These are phyloP conservation scores for Mycosphaerella sp. DNA, from an alignment of 2,329 filamentous ascomycete genomes.

Conservation along the genomic window DNA sequence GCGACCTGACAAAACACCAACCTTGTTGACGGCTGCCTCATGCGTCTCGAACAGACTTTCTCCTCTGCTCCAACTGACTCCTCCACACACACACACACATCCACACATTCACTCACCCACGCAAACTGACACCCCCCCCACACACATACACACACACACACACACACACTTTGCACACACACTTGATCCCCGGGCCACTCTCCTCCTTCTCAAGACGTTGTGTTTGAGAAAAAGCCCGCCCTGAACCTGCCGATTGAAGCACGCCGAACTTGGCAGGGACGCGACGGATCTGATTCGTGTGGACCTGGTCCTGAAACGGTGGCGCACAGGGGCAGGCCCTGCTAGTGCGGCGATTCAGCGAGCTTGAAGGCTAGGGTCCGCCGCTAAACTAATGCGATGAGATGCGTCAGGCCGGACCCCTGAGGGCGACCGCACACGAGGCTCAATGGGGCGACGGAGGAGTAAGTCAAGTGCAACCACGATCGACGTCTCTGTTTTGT, in stretches of 20 bases:
- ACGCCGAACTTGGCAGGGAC: slow-evolving; percentile 4
- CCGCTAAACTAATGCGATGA: background rate
- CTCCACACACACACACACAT: too few species aligned
- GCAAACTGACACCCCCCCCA: too few species aligned
- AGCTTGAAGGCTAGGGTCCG: background rate
- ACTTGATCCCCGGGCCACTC: too few species aligned
- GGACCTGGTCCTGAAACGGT: background rate
- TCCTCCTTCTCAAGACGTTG: too few species aligned
- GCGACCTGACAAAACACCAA: too few species aligned
- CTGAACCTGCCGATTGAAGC: background rate
- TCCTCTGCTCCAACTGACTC: too few species aligned
- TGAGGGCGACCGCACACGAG: background rate
- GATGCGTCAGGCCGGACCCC: background rate
- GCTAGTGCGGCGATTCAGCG: background rate
- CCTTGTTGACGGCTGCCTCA: too few species aligned
- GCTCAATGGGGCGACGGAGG: background rate
- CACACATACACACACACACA: too few species aligned
- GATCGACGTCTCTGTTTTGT: background rate
- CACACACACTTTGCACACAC: too few species aligned
- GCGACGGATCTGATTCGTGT: background rate
- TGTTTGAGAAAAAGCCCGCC: too few species aligned
- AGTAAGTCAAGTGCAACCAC: background rate
- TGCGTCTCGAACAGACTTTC: too few species aligned
- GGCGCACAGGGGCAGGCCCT: background rate
- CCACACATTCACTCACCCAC: too few species aligned